Conservation (phyloP, 1,284 basidiomycete genomes). For the Farysia itapuensis region DNA sequence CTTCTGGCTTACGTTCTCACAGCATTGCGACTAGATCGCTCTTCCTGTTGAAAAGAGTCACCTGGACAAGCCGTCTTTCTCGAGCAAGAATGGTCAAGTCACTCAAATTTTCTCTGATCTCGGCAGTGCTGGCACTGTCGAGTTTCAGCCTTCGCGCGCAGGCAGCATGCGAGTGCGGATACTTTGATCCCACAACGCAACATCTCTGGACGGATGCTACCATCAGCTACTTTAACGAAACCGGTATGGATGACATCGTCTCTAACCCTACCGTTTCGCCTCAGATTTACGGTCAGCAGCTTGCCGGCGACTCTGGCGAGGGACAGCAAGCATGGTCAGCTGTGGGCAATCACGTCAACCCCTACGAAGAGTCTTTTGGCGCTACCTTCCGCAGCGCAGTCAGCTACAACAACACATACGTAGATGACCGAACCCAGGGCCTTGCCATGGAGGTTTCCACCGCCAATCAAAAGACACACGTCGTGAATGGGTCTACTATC, state of each 20-base stretch:
- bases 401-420: conserved; percentile 41
- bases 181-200: conserved; percentile 40
- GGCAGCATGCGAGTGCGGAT: conserved; percentile 46
- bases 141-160: conserved; percentile 10
- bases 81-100: conserved; percentile 31
- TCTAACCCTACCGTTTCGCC: conserved; percentile 30
- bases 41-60: too few relatives aligned
- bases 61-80: too few relatives aligned
- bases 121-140: conserved; percentile 20
- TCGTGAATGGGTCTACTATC: conserved; percentile 35
- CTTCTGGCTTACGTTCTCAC: too few relatives aligned
- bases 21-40: too few relatives aligned
- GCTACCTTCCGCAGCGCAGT: conserved; percentile 34
- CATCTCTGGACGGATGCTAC: conserved; percentile 50
- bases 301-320: conserved; percentile 28
- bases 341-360: conserved; percentile 31
- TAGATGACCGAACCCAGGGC: conserved; percentile 27
- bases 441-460: conserved; percentile 40
- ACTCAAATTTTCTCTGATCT: conserved; percentile 2
- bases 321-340: conserved; percentile 41
- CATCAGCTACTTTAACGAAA: conserved; percentile 52
- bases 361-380: conserved; percentile 42
- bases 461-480: conserved; percentile 26
- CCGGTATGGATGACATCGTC: conserved; percentile 34
- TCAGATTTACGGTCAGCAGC: conserved; percentile 10